Evolutionary conservation across 495 filamentous ascomycete species (phyloP).

Genomic region (Penicillium manginii): DNA sequence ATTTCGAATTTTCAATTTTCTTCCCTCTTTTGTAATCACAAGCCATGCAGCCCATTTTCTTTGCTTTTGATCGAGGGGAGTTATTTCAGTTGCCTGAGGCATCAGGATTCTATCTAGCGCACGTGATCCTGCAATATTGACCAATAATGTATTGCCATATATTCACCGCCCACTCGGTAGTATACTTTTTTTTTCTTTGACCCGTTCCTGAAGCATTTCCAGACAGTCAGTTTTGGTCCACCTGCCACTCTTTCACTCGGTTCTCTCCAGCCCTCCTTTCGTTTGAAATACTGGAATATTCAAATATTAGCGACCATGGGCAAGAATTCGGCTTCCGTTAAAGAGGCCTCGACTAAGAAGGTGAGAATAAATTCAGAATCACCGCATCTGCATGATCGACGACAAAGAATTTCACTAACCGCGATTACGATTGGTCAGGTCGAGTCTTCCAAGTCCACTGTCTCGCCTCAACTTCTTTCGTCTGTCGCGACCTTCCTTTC

Average conservation of each 20-base stretch:
- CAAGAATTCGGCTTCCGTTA: slow-evolving; percentile 29
- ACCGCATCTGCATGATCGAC: background rate
- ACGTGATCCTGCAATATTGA: slow-evolving; percentile 16
- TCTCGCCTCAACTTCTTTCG: slow-evolving; percentile 61
- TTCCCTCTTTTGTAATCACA: no score
- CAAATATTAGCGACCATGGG: slow-evolving; percentile 37
- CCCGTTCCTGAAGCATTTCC: slow-evolving; percentile 29
- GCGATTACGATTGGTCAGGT: slow-evolving; percentile 13
- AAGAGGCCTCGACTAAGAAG: slow-evolving; percentile 43
- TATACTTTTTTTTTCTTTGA: slow-evolving; percentile 37
- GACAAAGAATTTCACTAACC: slow-evolving; percentile 14
- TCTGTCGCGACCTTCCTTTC: slow-evolving; percentile 69
- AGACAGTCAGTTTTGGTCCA: slow-evolving; percentile 10
- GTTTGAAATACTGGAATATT: background rate
- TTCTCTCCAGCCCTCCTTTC: slow-evolving; percentile 3
- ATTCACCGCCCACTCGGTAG: background rate
- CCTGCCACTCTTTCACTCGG: slow-evolving; percentile 6
- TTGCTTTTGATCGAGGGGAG: no score
- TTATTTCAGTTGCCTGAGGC: no score
- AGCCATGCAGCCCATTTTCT: no score
- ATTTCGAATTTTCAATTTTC: no score
- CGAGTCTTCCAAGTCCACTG: slow-evolving; percentile 26
- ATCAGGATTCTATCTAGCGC: background rate
- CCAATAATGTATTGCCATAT: background rate
- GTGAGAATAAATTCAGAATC: slow-evolving; percentile 21